Conservation (phyloP, 768 basidiomycete species). For the Boletus reticulatus region DNA sequence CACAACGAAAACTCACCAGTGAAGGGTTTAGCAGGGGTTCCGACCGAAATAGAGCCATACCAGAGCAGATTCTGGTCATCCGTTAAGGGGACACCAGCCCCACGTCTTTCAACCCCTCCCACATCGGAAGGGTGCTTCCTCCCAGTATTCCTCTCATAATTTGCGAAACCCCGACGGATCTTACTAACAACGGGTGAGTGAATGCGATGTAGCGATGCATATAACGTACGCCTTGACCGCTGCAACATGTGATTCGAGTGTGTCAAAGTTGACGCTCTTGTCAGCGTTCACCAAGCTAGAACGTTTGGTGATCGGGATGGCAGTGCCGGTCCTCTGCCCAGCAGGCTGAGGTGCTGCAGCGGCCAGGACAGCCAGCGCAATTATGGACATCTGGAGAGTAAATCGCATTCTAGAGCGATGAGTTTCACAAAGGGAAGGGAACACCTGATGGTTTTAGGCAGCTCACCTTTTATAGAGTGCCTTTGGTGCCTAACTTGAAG, state of each 20-base stretch:
- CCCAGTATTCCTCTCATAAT: constrained; percentile 11
- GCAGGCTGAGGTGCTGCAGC: constrained; percentile 6
- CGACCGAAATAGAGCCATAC: constrained; percentile 11
- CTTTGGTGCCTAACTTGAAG: too few relatives aligned
- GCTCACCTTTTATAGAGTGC: neutral
- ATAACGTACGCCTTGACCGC: constrained; percentile 8
- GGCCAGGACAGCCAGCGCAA: neutral
- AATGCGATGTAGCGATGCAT: neutral
- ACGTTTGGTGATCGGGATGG: constrained; percentile 10
- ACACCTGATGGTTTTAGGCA: neutral
- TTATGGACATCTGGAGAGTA: neutral
- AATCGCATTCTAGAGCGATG: constrained; percentile 6
- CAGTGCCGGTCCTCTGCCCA: neutral
- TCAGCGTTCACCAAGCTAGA: constrained; percentile 5
- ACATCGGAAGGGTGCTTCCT: neutral
- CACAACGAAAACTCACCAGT: constrained; percentile 1
- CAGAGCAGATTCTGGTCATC: constrained; percentile 1
- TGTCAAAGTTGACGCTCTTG: neutral
- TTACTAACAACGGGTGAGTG: constrained; percentile 2
- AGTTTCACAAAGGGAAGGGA: neutral
- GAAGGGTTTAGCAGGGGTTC: constrained; percentile 7
- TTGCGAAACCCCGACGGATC: neutral
- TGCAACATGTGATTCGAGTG: constrained; percentile 3
- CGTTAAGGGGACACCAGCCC: neutral
- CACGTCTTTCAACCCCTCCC: neutral